Evolutionary conservation across 768 basidiomycete species (phyloP).

Genomic region (Hygrophoropsis aurantiaca): DNA sequence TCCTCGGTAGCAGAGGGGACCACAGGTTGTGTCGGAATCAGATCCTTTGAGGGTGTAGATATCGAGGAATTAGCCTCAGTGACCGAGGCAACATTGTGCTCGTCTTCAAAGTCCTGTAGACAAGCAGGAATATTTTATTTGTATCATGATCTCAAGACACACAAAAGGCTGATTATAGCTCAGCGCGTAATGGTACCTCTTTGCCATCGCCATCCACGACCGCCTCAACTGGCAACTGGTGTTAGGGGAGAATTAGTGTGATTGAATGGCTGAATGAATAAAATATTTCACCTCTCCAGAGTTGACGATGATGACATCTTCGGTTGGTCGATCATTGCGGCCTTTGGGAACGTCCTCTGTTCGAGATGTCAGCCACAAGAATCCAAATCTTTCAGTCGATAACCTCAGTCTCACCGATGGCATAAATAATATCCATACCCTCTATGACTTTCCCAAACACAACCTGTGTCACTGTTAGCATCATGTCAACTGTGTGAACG

Average conservation of each 20-base stretch:
- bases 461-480: conserved; percentile 49
- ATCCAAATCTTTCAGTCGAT: neutral
- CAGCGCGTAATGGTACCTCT: conserved; percentile 91
- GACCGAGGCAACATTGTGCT: conserved; percentile 10
- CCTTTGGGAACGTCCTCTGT: conserved; percentile 77
- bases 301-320: conserved; percentile 78
- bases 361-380: conserved; percentile 10
- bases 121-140: conserved; percentile 54
- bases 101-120: conserved; percentile 42
- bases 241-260: conserved; percentile 4
- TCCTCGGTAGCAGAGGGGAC: conserved; percentile 3
- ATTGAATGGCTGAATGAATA: neutral
- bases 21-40: conserved; percentile 1
- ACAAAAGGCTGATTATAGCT: conserved; percentile 70
- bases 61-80: conserved; percentile 13
- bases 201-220: conserved; percentile 65
- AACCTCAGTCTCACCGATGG: conserved; percentile 56
- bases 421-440: conserved; percentile 82
- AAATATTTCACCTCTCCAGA: conserved; percentile 75
- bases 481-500: neutral
- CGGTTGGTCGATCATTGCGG: conserved; percentile 65
- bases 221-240: conserved; percentile 53
- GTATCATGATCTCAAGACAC: conserved; percentile 38
- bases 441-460: conserved; percentile 93
- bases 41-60: conserved; percentile 8